A percentile compares a stretch with the other conserved stretches of the same genome.
These are phyloP conservation scores for Talaromyces sp. DNA, from an alignment of 2,329 filamentous ascomycete genomes.

Conservation along the genomic window DNA sequence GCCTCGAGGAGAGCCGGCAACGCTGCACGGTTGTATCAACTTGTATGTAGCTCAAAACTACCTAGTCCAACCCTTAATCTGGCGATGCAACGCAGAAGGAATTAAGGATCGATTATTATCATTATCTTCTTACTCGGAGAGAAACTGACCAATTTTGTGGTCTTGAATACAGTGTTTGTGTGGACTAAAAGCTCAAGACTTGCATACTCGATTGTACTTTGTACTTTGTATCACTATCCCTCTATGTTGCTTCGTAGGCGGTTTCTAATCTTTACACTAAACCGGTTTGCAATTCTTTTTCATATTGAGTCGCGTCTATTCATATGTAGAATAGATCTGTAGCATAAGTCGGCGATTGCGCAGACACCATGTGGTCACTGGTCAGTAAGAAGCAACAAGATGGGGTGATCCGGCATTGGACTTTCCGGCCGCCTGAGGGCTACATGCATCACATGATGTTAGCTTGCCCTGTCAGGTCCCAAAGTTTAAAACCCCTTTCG, in stretches of 20 bases:
- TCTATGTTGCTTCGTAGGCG: background rate
- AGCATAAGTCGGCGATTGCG: background rate
- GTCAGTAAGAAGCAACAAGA: background rate
- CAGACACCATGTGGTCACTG: background rate
- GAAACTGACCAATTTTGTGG: background rate
- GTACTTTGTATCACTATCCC: background rate
- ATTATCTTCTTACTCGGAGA: background rate
- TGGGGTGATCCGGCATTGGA: constrained; percentile 10
- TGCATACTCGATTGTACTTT: background rate
- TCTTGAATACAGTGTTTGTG: background rate
- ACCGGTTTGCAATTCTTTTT: background rate
- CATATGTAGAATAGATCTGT: background rate
- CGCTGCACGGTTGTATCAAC: background rate
- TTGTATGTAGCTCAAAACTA: background rate
- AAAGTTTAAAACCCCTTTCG: background rate
- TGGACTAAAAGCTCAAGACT: background rate
- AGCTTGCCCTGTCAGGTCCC: background rate
- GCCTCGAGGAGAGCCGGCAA: background rate
- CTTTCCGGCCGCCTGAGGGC: constrained; percentile 5
- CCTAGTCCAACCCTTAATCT: background rate
- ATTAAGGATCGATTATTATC: background rate
- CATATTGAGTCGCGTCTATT: background rate
- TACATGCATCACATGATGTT: background rate
- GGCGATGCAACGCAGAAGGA: background rate
- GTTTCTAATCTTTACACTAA: background rate